Percentiles rank a stretch among this genome's conserved stretches.
These are phyloP conservation scores for Coelastrella sp. DNA, from an alignment of 139 green algal species.

Conservation along the genomic window DNA sequence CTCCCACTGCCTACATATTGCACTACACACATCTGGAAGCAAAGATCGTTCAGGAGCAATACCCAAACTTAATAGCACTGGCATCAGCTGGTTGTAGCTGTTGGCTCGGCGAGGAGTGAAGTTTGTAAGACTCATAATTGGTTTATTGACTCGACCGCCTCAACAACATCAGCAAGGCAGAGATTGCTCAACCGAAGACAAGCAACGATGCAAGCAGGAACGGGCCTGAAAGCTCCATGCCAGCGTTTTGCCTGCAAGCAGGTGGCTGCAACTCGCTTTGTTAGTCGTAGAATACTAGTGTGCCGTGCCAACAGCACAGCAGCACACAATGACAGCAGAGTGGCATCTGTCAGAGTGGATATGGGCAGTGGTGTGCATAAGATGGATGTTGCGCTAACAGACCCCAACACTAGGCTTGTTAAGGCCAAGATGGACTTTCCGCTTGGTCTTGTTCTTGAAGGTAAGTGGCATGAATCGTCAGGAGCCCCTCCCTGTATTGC, in stretches of 20 bases:
- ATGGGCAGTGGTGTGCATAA: neutral
- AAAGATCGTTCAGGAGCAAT: neutral
- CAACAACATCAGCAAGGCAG: neutral
- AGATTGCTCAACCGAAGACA: neutral
- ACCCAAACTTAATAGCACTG: no score
- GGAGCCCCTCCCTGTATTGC: neutral
- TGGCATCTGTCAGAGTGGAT: constrained; percentile 4
- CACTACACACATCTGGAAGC: neutral
- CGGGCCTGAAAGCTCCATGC: neutral
- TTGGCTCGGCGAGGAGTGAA: no score
- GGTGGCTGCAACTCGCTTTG: neutral
- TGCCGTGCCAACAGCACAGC: neutral
- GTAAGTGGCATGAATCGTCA: neutral
- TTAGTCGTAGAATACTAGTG: neutral
- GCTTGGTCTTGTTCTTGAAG: constrained; percentile 31
- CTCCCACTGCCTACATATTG: neutral
- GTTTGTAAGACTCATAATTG: no score
- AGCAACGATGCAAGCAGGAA: neutral
- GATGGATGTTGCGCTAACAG: constrained; percentile 1
- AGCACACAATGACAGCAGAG: neutral
- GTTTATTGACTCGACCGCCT: no score
- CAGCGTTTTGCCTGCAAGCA: neutral
- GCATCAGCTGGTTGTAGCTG: no score
- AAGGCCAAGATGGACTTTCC: constrained; percentile 32
- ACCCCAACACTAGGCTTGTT: constrained; percentile 4